Base-by-base conservation (phyloP, 2,329 filamentous ascomycete species). In the Colletotrichum tabaci region DNA sequence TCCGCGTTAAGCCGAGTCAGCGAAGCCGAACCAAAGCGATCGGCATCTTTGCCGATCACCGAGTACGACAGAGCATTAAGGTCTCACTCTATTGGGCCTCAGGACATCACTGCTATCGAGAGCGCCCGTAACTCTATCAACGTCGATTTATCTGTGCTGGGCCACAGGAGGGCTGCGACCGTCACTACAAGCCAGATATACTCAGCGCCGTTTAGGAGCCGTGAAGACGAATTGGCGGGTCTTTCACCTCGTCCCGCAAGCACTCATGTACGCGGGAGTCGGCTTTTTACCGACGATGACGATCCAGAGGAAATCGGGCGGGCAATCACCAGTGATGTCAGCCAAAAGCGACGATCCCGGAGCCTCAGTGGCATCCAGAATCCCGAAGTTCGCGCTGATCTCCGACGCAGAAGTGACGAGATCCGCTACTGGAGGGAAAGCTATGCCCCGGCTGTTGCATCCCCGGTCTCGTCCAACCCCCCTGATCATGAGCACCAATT, bases 351-450 rank as follows among this genome's bases (percentile, higher is more conserved):
- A 53, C 86, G 89, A 56, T 92, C 89, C 2, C 84, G 89, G 60
- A 91, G 89, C 74, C 78, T 92, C 13, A 89, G 89, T 0, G 23
- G 71, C 26, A 60, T 73, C 18, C 71, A 66, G 21, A 70, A 66
- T n/a, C 44, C 46, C 15, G 69, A 61, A 12, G 26, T 40, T n/a
- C 56, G 72, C 13, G 26, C 69, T 4, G 69, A 70, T 47, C 49
- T 70, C 4, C 85, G 89, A 53, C 85, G 89, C 46, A 86, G 89
- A 40, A 91, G 89, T 76, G 89, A 90, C 66, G 90, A 92, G 77
- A 90, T 91, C 49, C 86, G 88, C 15, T 90, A 89, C 75, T 91
- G 90, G 89, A 85, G 90, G 71, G 87, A 89, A 75, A 91, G 89
- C 73, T 89, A 90, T 73, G 87, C 86, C 56, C 84, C 84, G 0